Evolutionary conservation across 208 protist genomes (phyloP).

Genomic region (Acanthamoeba culbertsoni): DNA sequence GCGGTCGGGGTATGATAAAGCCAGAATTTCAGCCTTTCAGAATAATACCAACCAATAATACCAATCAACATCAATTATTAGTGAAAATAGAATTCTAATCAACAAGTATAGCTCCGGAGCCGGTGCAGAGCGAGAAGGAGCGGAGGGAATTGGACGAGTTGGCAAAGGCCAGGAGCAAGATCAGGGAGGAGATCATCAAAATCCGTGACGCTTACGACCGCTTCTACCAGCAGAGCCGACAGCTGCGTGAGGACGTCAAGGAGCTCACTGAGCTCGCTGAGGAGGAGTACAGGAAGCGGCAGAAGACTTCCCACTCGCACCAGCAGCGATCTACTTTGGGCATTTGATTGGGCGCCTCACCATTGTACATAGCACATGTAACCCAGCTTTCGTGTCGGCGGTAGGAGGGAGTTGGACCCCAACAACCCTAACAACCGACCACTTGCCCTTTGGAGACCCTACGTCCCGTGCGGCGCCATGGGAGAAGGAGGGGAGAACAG

Average conservation of each 20-base stretch:
- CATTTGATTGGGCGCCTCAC: too few relatives aligned
- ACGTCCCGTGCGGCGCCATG: too few relatives aligned
- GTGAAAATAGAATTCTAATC: not conserved
- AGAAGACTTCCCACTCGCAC: not conserved
- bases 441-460: too few relatives aligned
- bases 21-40: too few relatives aligned
- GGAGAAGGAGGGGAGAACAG: too few relatives aligned
- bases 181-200: slow-evolving; percentile 56
- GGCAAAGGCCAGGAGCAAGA: slow-evolving; percentile 14
- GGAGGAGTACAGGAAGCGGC: not conserved
- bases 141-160: slow-evolving; percentile 22
- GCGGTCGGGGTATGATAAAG: too few relatives aligned
- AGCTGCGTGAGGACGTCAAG: slow-evolving; percentile 10
- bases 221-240: not conserved
- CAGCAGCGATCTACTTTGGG: too few relatives aligned
- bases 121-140: not conserved
- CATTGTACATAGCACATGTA: too few relatives aligned
- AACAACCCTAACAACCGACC: too few relatives aligned
- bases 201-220: slow-evolving; percentile 10
- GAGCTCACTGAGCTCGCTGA: not conserved
- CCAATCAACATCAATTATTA: not conserved
- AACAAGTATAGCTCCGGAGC: not conserved
- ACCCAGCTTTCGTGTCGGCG: too few relatives aligned
- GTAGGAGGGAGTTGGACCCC: too few relatives aligned
- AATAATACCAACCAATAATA: too few relatives aligned